Conservation (phyloP, 83 land plant species). For the Larix sibirica region DNA sequence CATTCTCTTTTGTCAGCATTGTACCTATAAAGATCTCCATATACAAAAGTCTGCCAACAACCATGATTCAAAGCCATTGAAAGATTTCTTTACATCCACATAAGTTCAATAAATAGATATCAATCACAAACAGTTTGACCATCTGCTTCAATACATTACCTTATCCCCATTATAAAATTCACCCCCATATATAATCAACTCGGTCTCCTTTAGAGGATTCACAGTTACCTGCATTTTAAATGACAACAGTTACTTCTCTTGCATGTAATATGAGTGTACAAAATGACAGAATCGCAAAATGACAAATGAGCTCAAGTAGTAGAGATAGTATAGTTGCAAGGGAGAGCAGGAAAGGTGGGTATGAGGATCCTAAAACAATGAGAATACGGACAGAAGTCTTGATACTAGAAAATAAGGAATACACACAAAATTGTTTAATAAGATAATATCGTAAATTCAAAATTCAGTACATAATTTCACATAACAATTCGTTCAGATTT, state of each 20-base stretch:
- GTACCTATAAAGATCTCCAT: constrained; percentile 93
- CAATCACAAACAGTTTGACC: background rate
- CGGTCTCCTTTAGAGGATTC: constrained; percentile 93
- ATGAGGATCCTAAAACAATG: too few species aligned
- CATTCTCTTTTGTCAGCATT: constrained; percentile 92
- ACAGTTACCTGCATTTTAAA: constrained; percentile 58
- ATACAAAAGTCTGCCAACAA: constrained; percentile 83
- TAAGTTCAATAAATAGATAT: background rate
- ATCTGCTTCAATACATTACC: constrained; percentile 40
- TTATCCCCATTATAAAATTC: constrained; percentile 97
- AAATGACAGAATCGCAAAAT: background rate
- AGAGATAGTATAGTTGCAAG: background rate
- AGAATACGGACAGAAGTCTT: too few species aligned
- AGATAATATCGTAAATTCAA: too few species aligned
- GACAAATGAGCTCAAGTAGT: background rate
- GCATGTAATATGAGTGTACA: background rate
- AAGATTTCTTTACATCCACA: background rate
- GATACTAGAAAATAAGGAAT: too few species aligned
- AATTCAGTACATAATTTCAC: too few species aligned
- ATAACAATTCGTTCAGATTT: too few species aligned
- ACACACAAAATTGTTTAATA: too few species aligned
- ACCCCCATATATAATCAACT: constrained; percentile 94
- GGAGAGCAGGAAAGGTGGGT: too few species aligned
- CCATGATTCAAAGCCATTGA: background rate
- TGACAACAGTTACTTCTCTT: background rate